phyloP scores from a whole-genome alignment of 2,329 filamentous ascomycete species.

The Endocalyx cinctus region DNA sequence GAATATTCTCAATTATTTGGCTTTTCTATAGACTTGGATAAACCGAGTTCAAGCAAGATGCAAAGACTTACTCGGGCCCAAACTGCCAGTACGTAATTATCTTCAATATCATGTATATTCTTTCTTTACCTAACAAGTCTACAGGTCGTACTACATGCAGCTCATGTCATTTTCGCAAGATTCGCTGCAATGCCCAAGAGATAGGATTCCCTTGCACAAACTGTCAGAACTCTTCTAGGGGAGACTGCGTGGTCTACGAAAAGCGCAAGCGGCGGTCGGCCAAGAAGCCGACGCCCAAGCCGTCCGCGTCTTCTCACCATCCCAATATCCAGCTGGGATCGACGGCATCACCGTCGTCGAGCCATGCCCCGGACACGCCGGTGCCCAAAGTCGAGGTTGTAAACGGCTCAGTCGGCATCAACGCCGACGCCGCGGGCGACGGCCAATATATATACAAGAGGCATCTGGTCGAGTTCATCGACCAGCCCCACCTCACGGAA shows the following conservation, averaged over 20 bases:
- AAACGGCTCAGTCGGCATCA: background rate
- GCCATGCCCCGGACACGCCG: background rate
- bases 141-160: background rate
- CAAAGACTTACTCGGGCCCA: background rate
- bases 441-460: conserved; percentile 38
- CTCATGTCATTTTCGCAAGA: background rate
- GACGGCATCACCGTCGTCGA: background rate
- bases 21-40: too few relatives aligned
- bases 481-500: conserved; percentile 39
- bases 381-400: background rate
- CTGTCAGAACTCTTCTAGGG: background rate
- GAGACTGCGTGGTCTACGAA: background rate
- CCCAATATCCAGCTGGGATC: background rate
- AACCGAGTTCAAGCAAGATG: too few relatives aligned
- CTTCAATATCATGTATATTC: background rate
- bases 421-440: conserved; percentile 6
- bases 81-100: background rate
- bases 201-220: background rate
- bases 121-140: background rate
- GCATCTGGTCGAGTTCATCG: conserved; percentile 46
- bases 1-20: too few relatives aligned
- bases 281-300: conserved; percentile 1
- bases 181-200: background rate
- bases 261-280: conserved; percentile 2
- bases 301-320: background rate